Evolutionary conservation across 2,329 filamentous ascomycete species (phyloP).

Genomic region (Phyllosticta citribraziliensis): DNA sequence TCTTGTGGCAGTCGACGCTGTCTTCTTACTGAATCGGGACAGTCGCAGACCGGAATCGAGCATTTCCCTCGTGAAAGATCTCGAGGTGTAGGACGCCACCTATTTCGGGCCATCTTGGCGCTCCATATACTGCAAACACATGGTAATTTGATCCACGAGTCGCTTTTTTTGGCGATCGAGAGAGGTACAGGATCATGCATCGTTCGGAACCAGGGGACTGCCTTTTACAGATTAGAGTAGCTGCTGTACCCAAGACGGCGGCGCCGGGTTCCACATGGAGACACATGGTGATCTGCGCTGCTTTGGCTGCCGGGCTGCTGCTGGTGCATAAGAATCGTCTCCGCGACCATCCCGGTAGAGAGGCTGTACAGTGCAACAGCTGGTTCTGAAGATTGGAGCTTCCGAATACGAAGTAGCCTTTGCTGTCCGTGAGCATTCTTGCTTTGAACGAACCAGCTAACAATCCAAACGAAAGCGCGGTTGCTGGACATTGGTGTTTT

Average conservation of each 20-base stretch:
- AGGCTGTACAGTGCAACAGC: not conserved
- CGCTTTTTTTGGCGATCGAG: not conserved
- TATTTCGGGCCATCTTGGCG: not conserved
- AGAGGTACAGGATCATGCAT: not conserved
- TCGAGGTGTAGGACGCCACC: not conserved
- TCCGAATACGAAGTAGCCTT: not conserved
- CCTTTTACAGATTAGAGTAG: not conserved
- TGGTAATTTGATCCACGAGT: not conserved
- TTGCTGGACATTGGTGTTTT: not conserved
- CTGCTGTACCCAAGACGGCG: not conserved
- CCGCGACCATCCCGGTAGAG: not conserved
- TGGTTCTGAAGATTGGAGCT: not conserved
- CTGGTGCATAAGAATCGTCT: not conserved
- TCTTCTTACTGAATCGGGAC: not conserved
- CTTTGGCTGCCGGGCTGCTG: not conserved
- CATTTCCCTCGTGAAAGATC: not conserved
- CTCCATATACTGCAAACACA: not conserved
- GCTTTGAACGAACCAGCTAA: not conserved
- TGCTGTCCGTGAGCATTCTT: not conserved
- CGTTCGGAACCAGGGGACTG: not conserved
- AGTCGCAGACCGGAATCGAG: not conserved
- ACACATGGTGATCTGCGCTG: not conserved
- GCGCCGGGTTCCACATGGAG: not conserved
- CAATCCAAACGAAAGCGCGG: not conserved
- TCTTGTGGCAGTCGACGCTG: not conserved